These are phyloP conservation scores for Taiozyma sp. DNA, from an alignment of 1,139 yeast genomes.

Conservation along the genomic window DNA sequence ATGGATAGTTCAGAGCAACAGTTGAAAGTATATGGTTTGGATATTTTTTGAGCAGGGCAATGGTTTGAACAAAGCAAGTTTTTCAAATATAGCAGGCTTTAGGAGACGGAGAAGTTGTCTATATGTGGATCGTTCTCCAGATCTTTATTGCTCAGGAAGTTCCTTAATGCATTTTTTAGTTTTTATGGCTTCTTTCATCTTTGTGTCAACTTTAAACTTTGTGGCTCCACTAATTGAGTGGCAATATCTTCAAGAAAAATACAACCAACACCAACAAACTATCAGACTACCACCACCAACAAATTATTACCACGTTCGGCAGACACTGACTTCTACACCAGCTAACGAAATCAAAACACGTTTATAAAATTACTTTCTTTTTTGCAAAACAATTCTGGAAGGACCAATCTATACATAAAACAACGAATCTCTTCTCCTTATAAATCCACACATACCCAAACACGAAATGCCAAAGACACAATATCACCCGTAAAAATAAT, in stretches of 20 bases:
- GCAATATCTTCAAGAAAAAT: no score
- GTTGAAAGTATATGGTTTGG: not conserved
- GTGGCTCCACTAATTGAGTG: not conserved
- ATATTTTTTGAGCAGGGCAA: not conserved
- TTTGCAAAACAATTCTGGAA: not conserved
- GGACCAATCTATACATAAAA: not conserved
- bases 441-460: not conserved
- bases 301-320: not conserved
- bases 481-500: not conserved
- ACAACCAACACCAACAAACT: no score
- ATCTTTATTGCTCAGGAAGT: not conserved
- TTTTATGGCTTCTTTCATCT: not conserved
- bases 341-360: not conserved
- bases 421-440: not conserved
- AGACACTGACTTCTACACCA: not conserved
- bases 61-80: not conserved
- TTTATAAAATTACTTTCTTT: not conserved
- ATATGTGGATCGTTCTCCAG: no score
- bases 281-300: no score
- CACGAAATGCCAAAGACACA: slow-evolving; percentile 3
- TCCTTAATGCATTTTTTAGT: not conserved
- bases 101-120: not conserved
- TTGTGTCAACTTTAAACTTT: not conserved
- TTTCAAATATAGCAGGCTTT: not conserved
- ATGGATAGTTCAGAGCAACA: not conserved